Evolutionary conservation across 805 yeast species (phyloP).

Genomic region (Torulaspora delbrueckii): DNA sequence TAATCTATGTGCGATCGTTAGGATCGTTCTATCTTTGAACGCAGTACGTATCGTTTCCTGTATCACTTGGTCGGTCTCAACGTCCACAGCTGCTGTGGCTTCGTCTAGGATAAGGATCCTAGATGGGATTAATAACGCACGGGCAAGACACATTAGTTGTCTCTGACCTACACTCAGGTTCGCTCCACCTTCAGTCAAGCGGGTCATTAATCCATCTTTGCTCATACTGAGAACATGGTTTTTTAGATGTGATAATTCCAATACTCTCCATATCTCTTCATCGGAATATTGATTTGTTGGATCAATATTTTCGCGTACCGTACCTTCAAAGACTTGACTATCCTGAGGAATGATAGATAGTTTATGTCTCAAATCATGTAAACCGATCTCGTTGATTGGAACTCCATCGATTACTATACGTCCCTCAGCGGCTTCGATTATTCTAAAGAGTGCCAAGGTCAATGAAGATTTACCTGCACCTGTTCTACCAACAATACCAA

Average conservation of each 20-base stretch:
- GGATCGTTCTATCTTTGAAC: constrained; percentile 69
- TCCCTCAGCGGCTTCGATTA: constrained; percentile 75
- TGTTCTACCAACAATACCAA: constrained; percentile 95
- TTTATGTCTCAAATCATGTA: constrained; percentile 69
- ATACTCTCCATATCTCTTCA: constrained; percentile 76
- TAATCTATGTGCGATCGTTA: constrained; percentile 81
- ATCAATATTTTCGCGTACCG: constrained; percentile 79
- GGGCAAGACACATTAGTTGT: constrained; percentile 74
- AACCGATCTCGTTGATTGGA: constrained; percentile 62
- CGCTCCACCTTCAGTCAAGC: constrained; percentile 61
- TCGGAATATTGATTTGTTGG: constrained; percentile 67
- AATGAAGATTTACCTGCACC: constrained; percentile 94
- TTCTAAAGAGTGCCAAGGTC: constrained; percentile 76
- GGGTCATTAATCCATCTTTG: constrained; percentile 50
- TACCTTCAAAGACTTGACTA: constrained; percentile 86
- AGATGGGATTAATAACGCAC: constrained; percentile 63
- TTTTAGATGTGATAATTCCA: constrained; percentile 74
- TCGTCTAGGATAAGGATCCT: constrained; percentile 71
- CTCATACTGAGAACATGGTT: constrained; percentile 54
- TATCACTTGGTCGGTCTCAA: constrained; percentile 70
- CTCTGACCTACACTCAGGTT: constrained; percentile 75
- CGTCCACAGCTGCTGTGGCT: constrained; percentile 88
- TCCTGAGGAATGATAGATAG: constrained; percentile 90
- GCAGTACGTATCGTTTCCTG: constrained; percentile 75
- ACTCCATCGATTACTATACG: constrained; percentile 66